These are phyloP conservation scores for Acidomyces sp. DNA, from an alignment of 495 filamentous ascomycete genomes.

Conservation along the genomic window DNA sequence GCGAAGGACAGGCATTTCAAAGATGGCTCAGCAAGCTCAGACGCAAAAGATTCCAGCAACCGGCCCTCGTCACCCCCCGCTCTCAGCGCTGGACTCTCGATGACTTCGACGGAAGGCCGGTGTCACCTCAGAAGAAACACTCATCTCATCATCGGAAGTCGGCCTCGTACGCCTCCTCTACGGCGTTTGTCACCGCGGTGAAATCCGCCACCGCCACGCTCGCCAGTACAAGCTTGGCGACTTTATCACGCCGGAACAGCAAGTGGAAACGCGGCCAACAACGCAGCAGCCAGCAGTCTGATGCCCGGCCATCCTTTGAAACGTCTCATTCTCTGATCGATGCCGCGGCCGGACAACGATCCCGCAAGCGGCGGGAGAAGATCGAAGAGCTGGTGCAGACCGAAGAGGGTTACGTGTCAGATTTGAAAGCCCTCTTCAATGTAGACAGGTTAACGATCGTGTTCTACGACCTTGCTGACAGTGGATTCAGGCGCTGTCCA, in stretches of 20 bases:
- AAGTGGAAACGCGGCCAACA: conserved; percentile 42
- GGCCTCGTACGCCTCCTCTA: conserved; percentile 56
- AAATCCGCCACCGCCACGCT: conserved; percentile 66
- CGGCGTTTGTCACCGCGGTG: conserved; percentile 57
- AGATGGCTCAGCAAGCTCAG: conserved; percentile 44
- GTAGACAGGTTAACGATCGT: conserved; percentile 42
- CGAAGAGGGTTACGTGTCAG: conserved; percentile 78
- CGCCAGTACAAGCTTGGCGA: conserved; percentile 51
- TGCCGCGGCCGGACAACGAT: conserved; percentile 53
- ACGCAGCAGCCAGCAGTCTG: conserved; percentile 50
- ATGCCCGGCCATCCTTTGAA: conserved; percentile 51
- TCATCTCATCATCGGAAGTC: conserved; percentile 37
- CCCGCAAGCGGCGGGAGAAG: conserved; percentile 60
- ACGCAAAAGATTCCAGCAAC: conserved; percentile 25
- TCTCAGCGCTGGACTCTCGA: conserved; percentile 37
- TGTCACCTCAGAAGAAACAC: conserved; percentile 19
- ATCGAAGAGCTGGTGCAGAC: conserved; percentile 73
- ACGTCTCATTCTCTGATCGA: conserved; percentile 50
- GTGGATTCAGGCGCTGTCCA: conserved; percentile 3
- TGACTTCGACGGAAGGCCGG: conserved; percentile 22
- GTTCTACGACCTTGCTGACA: background rate
- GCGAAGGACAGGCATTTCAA: conserved; percentile 29
- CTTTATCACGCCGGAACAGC: conserved; percentile 34
- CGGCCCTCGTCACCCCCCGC: conserved; percentile 17
- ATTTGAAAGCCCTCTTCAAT: conserved; percentile 72